Base-by-base conservation (phyloP, 306 rosid genomes). In the Cicer pinnatifidum region DNA sequence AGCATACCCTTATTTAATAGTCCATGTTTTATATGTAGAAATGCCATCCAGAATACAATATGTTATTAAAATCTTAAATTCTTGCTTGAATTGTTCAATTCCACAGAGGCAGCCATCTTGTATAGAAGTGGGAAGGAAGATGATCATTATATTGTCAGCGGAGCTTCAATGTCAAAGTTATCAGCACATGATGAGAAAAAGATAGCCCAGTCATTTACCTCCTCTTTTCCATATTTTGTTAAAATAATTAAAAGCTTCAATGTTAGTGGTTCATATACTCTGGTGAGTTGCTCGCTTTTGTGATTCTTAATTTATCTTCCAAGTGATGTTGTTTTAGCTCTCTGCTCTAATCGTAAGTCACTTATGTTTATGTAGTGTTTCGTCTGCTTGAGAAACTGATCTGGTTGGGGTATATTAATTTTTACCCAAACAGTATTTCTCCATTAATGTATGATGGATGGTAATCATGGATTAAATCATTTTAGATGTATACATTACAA, bases 181-280 rank as follows among this genome's bases (percentile, higher is more conserved):
- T 78, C 87, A n/a, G 78, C 88, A 39, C 86, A 76, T 5, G 96
- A 86, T 66, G 89, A 85, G 80, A 87, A 78, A 81, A 79, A 83
- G 84, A 86, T 87, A 47, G 90, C 96, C 50, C 91, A 80, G 73
- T 81, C 90, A 66, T 90, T 93, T 88, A 80, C 84, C 56, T 92
- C 98, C 70, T 13, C 81, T 51, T 89, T 79, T 66, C 96, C 98
- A 0, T 89, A 82, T 83, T 93, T 93, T 50, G 88, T 93, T 80
- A 85, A 88, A 91, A 87, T 84, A 85, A 93, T 93, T 91, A 93
- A 93, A 86, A 87, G 90, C 83, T 93, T 90, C 90, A 92, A 92
- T 58, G 83, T 90, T 82, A 80, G 90, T 67, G 96, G 98, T 72
- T 88, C 98, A 75, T 90, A 84, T 73, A 90, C 96, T 72, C 85